phyloP scores from a whole-genome alignment of 2,329 filamentous ascomycete species.

The Cladosporium phlei region DNA sequence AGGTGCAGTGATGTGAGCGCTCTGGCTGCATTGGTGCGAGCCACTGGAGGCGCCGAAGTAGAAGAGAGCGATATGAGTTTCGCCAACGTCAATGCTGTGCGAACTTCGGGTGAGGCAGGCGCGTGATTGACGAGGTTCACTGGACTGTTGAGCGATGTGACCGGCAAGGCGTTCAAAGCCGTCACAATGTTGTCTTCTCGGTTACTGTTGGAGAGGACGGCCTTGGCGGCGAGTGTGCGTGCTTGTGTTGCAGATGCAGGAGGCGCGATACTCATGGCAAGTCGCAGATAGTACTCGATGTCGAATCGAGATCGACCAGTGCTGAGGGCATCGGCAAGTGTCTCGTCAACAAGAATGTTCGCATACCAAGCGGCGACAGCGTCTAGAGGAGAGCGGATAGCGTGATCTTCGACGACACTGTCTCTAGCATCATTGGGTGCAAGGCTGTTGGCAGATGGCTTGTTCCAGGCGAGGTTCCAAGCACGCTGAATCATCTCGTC shows the following conservation, averaged over 20 bases:
- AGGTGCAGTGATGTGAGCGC: conserved; percentile 39
- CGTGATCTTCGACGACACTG: conserved; percentile 75
- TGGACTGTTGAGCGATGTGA: conserved; percentile 27
- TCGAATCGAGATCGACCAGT: conserved; percentile 40
- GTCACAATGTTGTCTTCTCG: conserved; percentile 48
- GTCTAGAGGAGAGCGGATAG: conserved; percentile 81
- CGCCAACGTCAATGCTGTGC: conserved; percentile 54
- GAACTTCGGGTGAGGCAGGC: conserved; percentile 54
- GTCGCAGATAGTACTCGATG: conserved; percentile 52
- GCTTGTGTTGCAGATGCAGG: conserved; percentile 67
- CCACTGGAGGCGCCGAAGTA: conserved; percentile 22
- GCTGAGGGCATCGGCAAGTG: conserved; percentile 55
- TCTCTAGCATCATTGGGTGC: conserved; percentile 69
- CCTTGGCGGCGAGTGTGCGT: conserved; percentile 55
- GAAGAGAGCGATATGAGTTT: conserved; percentile 50
- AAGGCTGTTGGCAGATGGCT: conserved; percentile 64
- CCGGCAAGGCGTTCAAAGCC: conserved; percentile 51
- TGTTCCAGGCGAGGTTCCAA: conserved; percentile 86
- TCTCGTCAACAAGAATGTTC: conserved; percentile 64
- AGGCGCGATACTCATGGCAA: conserved; percentile 70
- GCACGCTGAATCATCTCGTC: conserved; percentile 75
- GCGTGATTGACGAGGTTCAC: conserved; percentile 50
- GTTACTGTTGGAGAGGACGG: conserved; percentile 52
- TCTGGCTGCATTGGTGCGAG: conserved; percentile 35
- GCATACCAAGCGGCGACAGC: conserved; percentile 91